Conservation (phyloP, 225 moss, liverwort and hornwort genomes). For the Takakia lepidozioides region DNA sequence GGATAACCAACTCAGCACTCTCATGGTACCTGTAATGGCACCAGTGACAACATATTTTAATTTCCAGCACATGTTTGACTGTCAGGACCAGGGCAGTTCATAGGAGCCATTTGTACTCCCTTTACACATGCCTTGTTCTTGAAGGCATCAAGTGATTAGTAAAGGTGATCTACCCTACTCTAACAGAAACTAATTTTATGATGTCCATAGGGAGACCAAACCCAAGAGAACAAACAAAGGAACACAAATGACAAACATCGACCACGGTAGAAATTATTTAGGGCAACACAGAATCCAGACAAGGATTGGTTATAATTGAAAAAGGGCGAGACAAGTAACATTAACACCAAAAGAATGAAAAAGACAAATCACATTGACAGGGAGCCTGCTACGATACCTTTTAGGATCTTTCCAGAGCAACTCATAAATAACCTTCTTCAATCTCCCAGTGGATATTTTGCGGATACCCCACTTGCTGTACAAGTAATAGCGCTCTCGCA, state of each 20-base stretch:
- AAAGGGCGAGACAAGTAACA: background rate
- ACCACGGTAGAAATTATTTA: background rate
- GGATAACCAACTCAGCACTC: constrained; percentile 41
- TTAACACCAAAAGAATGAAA: too few relatives aligned
- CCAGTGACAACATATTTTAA: background rate
- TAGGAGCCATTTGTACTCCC: too few relatives aligned
- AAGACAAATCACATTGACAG: too few relatives aligned
- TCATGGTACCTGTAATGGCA: constrained; percentile 28
- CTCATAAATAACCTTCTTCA: constrained; percentile 46
- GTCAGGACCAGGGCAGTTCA: too few relatives aligned
- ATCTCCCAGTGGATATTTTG: constrained; percentile 41
- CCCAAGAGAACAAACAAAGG: too few relatives aligned
- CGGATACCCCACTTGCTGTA: constrained; percentile 48
- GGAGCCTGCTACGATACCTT: constrained; percentile 15
- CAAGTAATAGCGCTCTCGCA: constrained; percentile 41
- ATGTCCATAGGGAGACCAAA: too few relatives aligned
- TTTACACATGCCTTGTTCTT: too few relatives aligned
- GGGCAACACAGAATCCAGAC: background rate
- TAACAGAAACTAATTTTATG: background rate
- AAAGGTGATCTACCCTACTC: background rate
- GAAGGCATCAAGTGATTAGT: background rate
- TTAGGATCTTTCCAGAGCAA: constrained; percentile 51
- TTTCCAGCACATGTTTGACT: background rate
- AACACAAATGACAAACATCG: background rate
- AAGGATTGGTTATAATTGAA: background rate